Conservation (phyloP, 495 filamentous ascomycete genomes). For the Penicillium cataractarum region DNA sequence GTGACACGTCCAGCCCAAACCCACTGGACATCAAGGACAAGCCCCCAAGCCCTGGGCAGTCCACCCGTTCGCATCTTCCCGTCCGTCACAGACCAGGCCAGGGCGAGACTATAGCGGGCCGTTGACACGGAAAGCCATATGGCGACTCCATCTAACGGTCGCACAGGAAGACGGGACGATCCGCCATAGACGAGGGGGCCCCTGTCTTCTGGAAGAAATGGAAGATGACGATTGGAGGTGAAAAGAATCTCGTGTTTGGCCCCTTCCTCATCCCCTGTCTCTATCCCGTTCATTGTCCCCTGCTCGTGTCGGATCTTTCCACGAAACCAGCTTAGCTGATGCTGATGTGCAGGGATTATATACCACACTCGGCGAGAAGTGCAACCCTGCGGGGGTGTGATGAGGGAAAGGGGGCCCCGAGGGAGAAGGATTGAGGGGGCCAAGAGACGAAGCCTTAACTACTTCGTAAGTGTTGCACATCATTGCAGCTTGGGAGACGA, state of each 20-base stretch:
- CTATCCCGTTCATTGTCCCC: neutral
- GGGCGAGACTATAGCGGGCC: conserved; percentile 25
- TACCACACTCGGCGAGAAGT: neutral
- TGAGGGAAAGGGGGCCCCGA: neutral
- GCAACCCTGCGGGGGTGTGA: neutral
- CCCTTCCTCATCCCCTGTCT: neutral
- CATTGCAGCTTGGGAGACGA: neutral
- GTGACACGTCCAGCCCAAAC: neutral
- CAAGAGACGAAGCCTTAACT: neutral
- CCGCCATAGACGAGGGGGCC: conserved; percentile 8
- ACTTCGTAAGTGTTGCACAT: neutral
- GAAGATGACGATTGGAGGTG: conserved; percentile 12
- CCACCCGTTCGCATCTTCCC: neutral
- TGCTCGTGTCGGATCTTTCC: conserved; percentile 11
- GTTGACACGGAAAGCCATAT: conserved; percentile 14
- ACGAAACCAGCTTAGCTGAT: conserved; percentile 2
- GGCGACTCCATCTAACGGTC: conserved; percentile 28
- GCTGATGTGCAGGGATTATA: neutral
- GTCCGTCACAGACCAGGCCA: conserved; percentile 5
- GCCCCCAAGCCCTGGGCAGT: neutral
- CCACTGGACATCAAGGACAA: neutral
- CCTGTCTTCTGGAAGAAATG: conserved; percentile 5
- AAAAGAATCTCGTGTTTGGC: neutral
- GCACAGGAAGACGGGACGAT: conserved; percentile 24
- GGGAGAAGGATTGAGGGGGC: neutral